Evolutionary conservation across 148 eudicot genomes (phyloP).

Genomic region (Rhododendron simsii): DNA sequence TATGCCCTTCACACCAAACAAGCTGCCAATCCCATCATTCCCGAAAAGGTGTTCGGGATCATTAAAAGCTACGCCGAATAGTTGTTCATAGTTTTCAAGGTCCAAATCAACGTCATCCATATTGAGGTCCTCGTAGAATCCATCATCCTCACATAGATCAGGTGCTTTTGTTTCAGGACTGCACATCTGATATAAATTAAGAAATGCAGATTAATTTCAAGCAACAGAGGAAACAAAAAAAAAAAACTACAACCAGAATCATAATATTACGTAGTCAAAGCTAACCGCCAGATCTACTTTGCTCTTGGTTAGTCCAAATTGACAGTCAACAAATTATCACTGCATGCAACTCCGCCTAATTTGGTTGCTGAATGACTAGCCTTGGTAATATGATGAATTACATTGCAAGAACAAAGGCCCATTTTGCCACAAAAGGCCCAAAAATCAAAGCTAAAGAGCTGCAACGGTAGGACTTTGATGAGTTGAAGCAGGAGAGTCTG

Average conservation of each 20-base stretch:
- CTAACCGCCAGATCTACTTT: not conserved
- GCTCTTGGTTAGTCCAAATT: not conserved
- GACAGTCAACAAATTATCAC: not conserved
- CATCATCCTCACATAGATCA: conserved; percentile 42
- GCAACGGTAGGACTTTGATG: not conserved
- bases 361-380: not conserved
- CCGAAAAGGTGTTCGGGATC: conserved; percentile 38
- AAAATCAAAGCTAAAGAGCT: not conserved
- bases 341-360: not conserved
- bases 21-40: conserved; percentile 36
- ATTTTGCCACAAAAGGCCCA: not conserved
- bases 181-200: conserved; percentile 30
- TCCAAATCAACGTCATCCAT: conserved; percentile 44
- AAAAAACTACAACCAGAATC: not conserved
- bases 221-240: not conserved
- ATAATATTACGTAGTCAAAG: not conserved
- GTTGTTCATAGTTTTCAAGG: conserved; percentile 53
- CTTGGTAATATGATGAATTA: not conserved
- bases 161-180: conserved; percentile 33
- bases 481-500: not conserved
- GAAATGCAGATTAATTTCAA: not conserved
- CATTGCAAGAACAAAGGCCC: not conserved
- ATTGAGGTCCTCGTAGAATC: conserved; percentile 31
- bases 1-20: conserved; percentile 33
- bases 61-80: conserved; percentile 40